phyloP scores from a whole-genome alignment of 139 green algal genomes.

The Monoraphidium neglectum region DNA sequence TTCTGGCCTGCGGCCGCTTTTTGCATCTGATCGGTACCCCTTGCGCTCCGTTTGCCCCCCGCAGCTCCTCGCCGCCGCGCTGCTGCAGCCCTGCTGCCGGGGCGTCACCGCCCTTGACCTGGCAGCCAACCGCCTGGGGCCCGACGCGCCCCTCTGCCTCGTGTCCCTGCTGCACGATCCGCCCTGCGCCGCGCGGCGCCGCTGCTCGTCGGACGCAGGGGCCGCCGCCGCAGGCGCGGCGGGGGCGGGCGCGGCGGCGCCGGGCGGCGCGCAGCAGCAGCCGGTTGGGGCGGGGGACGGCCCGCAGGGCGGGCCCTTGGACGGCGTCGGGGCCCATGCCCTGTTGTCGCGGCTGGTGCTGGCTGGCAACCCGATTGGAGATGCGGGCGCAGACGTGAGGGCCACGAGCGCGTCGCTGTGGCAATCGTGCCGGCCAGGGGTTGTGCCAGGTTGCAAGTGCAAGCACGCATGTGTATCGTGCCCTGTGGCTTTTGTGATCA shows the following conservation, averaged over 20 bases:
- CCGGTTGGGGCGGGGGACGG: background rate
- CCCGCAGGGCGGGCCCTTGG: background rate
- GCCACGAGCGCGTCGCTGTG: background rate
- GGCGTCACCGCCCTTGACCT: constrained; percentile 29
- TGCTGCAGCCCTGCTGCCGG: constrained; percentile 10
- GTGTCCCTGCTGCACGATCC: constrained; percentile 32
- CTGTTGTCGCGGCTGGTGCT: constrained; percentile 32
- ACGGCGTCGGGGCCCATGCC: too few relatives aligned
- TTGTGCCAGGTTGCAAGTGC: too few relatives aligned
- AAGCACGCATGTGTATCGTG: too few relatives aligned
- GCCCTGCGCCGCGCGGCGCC: background rate
- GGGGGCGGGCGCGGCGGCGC: background rate
- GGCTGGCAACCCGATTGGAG: constrained; percentile 32
- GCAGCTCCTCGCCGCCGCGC: background rate
- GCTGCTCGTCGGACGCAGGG: background rate
- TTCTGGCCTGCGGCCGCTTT: background rate
- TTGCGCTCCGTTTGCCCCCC: background rate
- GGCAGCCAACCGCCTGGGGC: constrained; percentile 22
- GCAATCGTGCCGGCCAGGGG: too few relatives aligned
- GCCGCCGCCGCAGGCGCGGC: background rate
- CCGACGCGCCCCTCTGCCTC: constrained; percentile 5
- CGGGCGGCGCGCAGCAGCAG: background rate
- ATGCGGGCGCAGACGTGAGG: constrained; percentile 34
- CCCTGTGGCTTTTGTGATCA: too few relatives aligned
- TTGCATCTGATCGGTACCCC: background rate